Conservation (phyloP, 2,329 filamentous ascomycete genomes). For the Fusarium zealandicum region DNA sequence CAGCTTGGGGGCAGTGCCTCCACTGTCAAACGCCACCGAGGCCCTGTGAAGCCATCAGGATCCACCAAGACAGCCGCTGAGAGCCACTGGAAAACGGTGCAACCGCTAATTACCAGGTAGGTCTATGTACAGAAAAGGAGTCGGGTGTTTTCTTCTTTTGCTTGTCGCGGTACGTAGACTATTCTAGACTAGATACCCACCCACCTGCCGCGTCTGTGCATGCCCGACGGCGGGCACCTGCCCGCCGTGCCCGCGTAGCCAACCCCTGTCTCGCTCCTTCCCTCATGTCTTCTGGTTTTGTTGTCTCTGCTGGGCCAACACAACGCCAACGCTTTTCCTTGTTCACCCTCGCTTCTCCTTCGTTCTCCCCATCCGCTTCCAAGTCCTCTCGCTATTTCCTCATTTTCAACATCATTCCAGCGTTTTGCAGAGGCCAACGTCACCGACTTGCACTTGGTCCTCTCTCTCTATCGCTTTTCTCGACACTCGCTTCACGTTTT, state of each 20-base stretch:
- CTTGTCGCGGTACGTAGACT: constrained; percentile 17
- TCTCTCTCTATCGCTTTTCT: constrained; percentile 28
- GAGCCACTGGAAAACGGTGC: constrained; percentile 14
- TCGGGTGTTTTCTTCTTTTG: constrained; percentile 16
- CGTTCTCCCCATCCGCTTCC: not conserved
- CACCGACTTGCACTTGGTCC: constrained; percentile 11
- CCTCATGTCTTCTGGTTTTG: constrained; percentile 7
- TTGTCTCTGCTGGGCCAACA: constrained; percentile 36
- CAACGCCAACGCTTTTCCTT: constrained; percentile 34
- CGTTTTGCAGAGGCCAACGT: constrained; percentile 10
- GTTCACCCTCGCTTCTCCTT: constrained; percentile 13
- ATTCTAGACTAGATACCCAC: too few relatives aligned
- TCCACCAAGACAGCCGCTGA: constrained; percentile 7
- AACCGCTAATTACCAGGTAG: too few relatives aligned
- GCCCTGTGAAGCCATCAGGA: not conserved
- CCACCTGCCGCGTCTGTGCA: not conserved
- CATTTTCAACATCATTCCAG: constrained; percentile 18
- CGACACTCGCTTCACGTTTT: constrained; percentile 24
- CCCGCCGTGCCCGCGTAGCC: not conserved
- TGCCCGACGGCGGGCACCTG: too few relatives aligned
- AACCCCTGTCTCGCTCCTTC: constrained; percentile 21
- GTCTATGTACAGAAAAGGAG: constrained; percentile 24
- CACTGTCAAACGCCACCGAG: constrained; percentile 3
- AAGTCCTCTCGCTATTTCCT: constrained; percentile 10
- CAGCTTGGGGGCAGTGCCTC: not conserved